These are phyloP conservation scores for Fragaria ananassa DNA, from an alignment of 306 rosid genomes.

Conservation along the genomic window DNA sequence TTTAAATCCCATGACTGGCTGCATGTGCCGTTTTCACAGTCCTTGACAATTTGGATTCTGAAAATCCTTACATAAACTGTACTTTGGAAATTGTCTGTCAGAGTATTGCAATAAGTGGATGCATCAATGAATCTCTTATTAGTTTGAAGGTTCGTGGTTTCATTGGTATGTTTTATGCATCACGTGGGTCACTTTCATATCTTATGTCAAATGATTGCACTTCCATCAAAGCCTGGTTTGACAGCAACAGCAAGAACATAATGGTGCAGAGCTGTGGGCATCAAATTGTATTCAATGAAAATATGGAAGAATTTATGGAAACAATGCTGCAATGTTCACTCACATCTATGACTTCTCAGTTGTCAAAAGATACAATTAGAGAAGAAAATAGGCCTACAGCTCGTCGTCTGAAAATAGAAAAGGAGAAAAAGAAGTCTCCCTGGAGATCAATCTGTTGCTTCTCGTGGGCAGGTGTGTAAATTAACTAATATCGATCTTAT, in stretches of 20 bases:
- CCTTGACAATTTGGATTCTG: background rate
- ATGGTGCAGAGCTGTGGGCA: background rate
- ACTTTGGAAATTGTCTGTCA: fast-evolving
- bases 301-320: background rate
- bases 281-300: background rate
- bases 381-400: too few relatives aligned
- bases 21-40: background rate
- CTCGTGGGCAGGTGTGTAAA: too few relatives aligned
- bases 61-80: background rate
- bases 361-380: too few relatives aligned
- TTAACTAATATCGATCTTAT: too few relatives aligned
- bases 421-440: too few relatives aligned
- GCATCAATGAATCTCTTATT: background rate
- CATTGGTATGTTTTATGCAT: background rate
- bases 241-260: background rate
- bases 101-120: background rate
- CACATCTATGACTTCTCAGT: too few relatives aligned
- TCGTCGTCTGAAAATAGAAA: too few relatives aligned
- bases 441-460: too few relatives aligned
- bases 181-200: background rate
- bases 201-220: background rate
- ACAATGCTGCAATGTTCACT: background rate
- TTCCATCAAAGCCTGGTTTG: background rate
- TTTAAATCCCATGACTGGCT: background rate
- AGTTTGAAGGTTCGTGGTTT: background rate